Evolutionary conservation across 805 yeast species (phyloP), one percentile per base, ranked within the genome.

Genomic region (Candida loeiensis): DNA sequence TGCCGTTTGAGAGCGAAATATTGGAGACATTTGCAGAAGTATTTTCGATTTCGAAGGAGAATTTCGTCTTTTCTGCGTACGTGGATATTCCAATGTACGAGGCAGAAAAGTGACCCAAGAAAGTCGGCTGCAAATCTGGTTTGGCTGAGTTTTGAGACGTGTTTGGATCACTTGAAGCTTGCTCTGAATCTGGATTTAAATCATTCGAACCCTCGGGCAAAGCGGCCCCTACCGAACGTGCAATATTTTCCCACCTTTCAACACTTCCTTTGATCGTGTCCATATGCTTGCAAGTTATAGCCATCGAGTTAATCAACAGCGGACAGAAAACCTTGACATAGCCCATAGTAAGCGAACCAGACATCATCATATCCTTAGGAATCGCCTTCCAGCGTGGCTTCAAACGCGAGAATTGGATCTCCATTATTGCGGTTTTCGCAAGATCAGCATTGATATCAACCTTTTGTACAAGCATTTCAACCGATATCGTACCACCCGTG

Each of bases 41-140:
- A 2, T 59, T 63, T 36, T 69, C 72, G 1, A 62, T 32, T 39
- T 67, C 74, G 18, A 67, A 45, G 0, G 71, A 54, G 36, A 55
- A 60, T 33, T 62, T 58, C 4, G 66, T 50, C 17, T 54, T 60
- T 11, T 59, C 62, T 11, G 56, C 45, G 36, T 59, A 52, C 5
- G 67, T 53, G 1, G 70, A 58, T 16, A 71, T 31, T 3, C 69
- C 71, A 31, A 61, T 51, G 40, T 68, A 69, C 22, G 68, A 65
- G 34, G 61, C 64, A 2, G 49, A 36, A 22, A 61, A 42, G 4
- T 51, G 49, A 11, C 56, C 22, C 28, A 52, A 59, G 37, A 59
- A 55, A 2, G 16, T 33, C 5, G 15, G 19, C 11, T n/a, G 19
- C 8, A 4, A 11, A 6, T 22, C 11, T 17, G 29, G 24, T 18